Conservation (phyloP, 345 rosid species). For the Ceriops zippeliana region DNA sequence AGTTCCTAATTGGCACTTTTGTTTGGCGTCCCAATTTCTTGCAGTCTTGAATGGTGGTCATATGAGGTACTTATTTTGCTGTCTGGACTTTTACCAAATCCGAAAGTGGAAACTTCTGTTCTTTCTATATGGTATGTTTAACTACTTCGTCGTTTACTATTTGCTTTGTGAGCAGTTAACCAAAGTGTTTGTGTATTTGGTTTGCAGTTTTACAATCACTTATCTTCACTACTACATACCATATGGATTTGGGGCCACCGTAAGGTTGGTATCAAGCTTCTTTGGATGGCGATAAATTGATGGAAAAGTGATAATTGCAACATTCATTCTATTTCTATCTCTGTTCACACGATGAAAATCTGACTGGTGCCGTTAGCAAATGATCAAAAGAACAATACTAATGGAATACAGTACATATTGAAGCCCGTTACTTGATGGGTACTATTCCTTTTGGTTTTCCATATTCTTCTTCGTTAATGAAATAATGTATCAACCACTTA, state of each 20-base stretch:
- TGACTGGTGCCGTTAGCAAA: no score
- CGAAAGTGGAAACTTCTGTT: neutral
- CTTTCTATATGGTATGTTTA: neutral
- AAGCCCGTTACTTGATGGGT: no score
- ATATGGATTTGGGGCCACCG: conserved; percentile 7
- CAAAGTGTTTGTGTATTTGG: neutral
- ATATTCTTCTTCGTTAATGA: neutral
- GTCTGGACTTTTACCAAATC: conserved; percentile 5
- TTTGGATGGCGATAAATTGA: no score
- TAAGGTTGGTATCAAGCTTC: neutral
- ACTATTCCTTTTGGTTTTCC: no score
- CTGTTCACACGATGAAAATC: no score
- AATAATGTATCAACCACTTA: neutral
- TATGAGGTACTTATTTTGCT: conserved; percentile 8
- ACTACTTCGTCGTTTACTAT: neutral
- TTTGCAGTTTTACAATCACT: neutral
- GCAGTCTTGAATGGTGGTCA: conserved; percentile 14
- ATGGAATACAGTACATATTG: no score
- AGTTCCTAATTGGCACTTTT: neutral
- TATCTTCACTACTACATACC: neutral
- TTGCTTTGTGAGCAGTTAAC: neutral
- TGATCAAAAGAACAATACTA: no score
- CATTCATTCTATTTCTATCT: no score
- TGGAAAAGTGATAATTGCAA: no score
- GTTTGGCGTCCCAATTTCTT: neutral